Evolutionary conservation across 2,329 filamentous ascomycete genomes (phyloP), one percentile per base, ranked within the genome.

Genomic region (Fusarium napiforme): DNA sequence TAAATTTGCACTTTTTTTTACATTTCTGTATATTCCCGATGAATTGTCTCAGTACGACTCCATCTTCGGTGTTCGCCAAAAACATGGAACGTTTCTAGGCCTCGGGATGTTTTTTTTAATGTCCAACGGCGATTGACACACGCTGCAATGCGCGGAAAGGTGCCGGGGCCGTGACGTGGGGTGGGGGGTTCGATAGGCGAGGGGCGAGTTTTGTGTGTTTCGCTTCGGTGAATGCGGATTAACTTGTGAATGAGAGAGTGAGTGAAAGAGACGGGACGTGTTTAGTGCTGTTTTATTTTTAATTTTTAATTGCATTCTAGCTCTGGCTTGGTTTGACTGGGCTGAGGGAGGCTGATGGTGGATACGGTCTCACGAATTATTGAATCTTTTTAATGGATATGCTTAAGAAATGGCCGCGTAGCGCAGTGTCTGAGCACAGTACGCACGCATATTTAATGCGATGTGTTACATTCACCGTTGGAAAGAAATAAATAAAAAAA

Each of bases 131-230:
- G 39, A 47, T 34, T 57, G 28, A 45, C 32, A 47, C 64, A 46
- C 55, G 34, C 34, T 36, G 42, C 4, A 9, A 39, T 40, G 5
- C 43, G 69, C 69, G 64, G 69, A 69, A 72, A 37, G 19, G 28
- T 46, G 34, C 60, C 69, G 57, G 53, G 60, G 50, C 43, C 42
- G 64, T 34, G 45, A 28, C 30, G 47, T n/a, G 47, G 30, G 30
- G 30, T 30, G 15, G 5, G 26, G 70, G 60, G 30, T 32, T 32
- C 71, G 71, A 73, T 73, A 73, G 71, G 61, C 71, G 71, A 73
- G 57, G 30, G 39, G 70, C 60, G 50, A 52, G 49, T 3, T 23
- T 36, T 36, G 9, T 36, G 12, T n/a, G 47, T 50, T n/a, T 71
- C 52, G 69, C 57, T 73, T 62, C 52, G 70, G 60, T 66, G 69